These are phyloP conservation scores for Aspergillus olivimuriae DNA, from an alignment of 495 filamentous ascomycete genomes.

Conservation along the genomic window DNA sequence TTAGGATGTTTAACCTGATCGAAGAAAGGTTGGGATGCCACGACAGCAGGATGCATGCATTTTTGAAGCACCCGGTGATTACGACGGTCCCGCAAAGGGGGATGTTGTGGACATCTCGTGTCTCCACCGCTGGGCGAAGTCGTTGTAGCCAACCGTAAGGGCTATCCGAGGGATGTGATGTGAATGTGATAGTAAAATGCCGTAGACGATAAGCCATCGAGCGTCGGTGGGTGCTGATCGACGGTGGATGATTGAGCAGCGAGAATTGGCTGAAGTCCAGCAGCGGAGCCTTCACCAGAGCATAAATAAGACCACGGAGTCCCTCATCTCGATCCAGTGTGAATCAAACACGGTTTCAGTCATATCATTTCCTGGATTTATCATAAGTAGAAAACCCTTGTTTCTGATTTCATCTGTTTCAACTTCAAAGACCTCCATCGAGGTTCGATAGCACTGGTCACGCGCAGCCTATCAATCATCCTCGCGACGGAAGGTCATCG, in stretches of 20 bases:
- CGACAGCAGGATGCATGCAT: slow-evolving; percentile 38
- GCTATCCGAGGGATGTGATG: slow-evolving; percentile 22
- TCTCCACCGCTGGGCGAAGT: slow-evolving; percentile 31
- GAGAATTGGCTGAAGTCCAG: slow-evolving; percentile 14
- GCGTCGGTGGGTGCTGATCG: slow-evolving; percentile 33
- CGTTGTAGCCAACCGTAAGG: slow-evolving; percentile 32
- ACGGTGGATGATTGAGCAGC: slow-evolving; percentile 22
- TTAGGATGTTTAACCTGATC: slow-evolving; percentile 27
- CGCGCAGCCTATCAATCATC: slow-evolving; percentile 34
- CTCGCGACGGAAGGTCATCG: slow-evolving; percentile 21
- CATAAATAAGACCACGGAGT: slow-evolving; percentile 41
- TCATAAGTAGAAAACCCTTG: slow-evolving; percentile 19
- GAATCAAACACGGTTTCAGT: slow-evolving; percentile 37
- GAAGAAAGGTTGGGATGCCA: slow-evolving; percentile 28
- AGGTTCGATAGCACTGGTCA: slow-evolving; percentile 18
- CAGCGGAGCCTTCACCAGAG: slow-evolving; percentile 29
- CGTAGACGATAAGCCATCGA: slow-evolving; percentile 36
- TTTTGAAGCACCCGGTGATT: slow-evolving; percentile 33
- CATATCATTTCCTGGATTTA: slow-evolving; percentile 21
- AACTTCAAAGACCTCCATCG: slow-evolving; percentile 15
- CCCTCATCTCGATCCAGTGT: slow-evolving; percentile 22
- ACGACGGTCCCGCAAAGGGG: slow-evolving; percentile 28
- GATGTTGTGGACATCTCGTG: slow-evolving; percentile 30
- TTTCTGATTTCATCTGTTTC: slow-evolving; percentile 23
- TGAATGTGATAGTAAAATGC: slow-evolving; percentile 26